phyloP scores from a whole-genome alignment of 441 rosid species.

The Erodium trifolium region DNA sequence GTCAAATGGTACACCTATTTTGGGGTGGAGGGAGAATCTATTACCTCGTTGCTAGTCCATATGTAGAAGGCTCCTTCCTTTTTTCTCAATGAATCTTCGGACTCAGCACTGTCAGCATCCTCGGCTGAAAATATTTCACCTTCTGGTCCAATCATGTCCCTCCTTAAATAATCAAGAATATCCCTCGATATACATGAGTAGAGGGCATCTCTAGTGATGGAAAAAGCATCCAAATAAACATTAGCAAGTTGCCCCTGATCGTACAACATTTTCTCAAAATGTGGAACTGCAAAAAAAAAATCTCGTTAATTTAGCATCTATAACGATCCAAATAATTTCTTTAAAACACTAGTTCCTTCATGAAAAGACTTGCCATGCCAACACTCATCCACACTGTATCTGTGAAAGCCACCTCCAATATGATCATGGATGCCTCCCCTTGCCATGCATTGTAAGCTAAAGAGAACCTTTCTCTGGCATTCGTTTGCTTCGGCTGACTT shows the following conservation, averaged over 20 bases:
- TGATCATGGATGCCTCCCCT: conserved; percentile 96
- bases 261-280: conserved; percentile 95
- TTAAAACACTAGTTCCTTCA: neutral
- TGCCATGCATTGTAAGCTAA: conserved; percentile 81
- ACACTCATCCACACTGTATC: conserved; percentile 89
- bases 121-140: conserved; percentile 93
- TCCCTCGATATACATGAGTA: conserved; percentile 58
- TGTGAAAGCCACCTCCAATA: conserved; percentile 89
- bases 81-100: conserved; percentile 47
- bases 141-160: conserved; percentile 80
- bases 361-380: conserved; percentile 71
- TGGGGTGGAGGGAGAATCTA: neutral
- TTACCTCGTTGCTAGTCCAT: conserved; percentile 77
- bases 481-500: conserved; percentile 41
- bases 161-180: conserved; percentile 79
- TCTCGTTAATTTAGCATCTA: neutral
- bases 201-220: conserved; percentile 52
- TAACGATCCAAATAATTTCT: neutral
- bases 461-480: conserved; percentile 47
- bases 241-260: conserved; percentile 91
- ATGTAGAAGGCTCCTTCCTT: conserved; percentile 90
- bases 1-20: neutral
- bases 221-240: conserved; percentile 70
- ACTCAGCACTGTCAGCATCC: conserved; percentile 92
- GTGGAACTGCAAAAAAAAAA: conserved; percentile 65